Evolutionary conservation across 2,329 filamentous ascomycete species (phyloP).

Genomic region (Aspergillus sp.): DNA sequence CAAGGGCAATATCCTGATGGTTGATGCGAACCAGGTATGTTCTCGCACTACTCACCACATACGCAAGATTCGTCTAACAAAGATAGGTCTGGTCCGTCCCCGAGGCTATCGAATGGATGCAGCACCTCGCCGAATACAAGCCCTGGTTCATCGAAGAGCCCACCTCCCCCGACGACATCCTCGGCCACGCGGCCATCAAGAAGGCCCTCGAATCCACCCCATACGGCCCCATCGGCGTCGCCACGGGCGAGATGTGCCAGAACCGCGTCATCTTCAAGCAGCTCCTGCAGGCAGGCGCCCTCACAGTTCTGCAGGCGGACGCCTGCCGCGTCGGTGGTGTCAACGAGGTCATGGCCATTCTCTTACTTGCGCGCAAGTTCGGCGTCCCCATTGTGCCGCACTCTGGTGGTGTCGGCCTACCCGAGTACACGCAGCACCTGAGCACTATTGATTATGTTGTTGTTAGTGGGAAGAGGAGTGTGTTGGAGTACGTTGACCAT

Average conservation of each 20-base stretch:
- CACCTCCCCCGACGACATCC: constrained; percentile 85
- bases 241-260: constrained; percentile 94
- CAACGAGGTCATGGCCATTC: constrained; percentile 88
- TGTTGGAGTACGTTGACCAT: constrained; percentile 91
- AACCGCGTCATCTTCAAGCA: constrained; percentile 96
- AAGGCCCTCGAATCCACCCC: constrained; percentile 68
- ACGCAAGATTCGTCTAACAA: background rate
- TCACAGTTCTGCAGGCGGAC: constrained; percentile 88
- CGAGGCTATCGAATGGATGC: constrained; percentile 87
- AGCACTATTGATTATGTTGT: constrained; percentile 92
- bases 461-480: constrained; percentile 77
- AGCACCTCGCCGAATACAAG: constrained; percentile 77
- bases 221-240: constrained; percentile 73
- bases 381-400: constrained; percentile 84
- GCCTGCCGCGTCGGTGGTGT: constrained; percentile 88
- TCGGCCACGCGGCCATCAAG: constrained; percentile 83
- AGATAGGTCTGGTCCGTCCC: constrained; percentile 78
- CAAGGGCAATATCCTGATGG: constrained; percentile 82
- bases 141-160: constrained; percentile 93
- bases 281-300: constrained; percentile 75
- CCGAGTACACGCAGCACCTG: constrained; percentile 92
- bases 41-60: background rate
- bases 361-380: constrained; percentile 74
- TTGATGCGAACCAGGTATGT: constrained; percentile 82
- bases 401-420: constrained; percentile 84